phyloP scores from a whole-genome alignment of 805 yeast species.

The Kodamaea restingae region DNA sequence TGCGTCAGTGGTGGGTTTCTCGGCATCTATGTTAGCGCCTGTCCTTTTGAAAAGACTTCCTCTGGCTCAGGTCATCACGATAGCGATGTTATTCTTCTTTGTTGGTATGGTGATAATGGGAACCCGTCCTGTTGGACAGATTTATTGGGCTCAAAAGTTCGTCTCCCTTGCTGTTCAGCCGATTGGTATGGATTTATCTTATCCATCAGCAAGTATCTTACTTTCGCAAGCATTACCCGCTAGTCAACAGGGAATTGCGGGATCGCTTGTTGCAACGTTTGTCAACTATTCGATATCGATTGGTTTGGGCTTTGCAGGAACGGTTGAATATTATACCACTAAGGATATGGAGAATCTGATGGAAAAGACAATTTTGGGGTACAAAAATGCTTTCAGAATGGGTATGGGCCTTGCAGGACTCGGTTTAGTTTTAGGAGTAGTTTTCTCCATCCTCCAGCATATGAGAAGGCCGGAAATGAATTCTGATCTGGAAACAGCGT shows the following conservation, averaged over 20 bases:
- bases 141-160: conserved; percentile 17
- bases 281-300: conserved; percentile 24
- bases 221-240: conserved; percentile 13
- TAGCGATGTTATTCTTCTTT: conserved; percentile 13
- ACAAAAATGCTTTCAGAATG: conserved; percentile 25
- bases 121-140: conserved; percentile 17
- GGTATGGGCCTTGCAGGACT: conserved; percentile 34
- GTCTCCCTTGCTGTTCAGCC: conserved; percentile 12
- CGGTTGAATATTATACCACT: conserved; percentile 29
- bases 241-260: conserved; percentile 17
- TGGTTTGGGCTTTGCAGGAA: conserved; percentile 34
- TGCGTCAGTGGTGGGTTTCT: conserved; percentile 10
- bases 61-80: conserved; percentile 12
- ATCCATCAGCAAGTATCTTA: conserved; percentile 16
- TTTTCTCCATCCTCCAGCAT: conserved; percentile 15
- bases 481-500: background rate
- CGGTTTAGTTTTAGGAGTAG: conserved; percentile 20
- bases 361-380: conserved; percentile 20
- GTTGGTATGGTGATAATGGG: conserved; percentile 14
- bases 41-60: conserved; percentile 10
- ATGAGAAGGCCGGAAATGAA: background rate
- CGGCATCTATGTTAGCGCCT: conserved; percentile 13
- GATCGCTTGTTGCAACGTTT: conserved; percentile 16
- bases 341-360: conserved; percentile 12
- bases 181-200: conserved; percentile 19